Conservation (phyloP, 75 land plant genomes). For the Cunninghamia lanceolata region DNA sequence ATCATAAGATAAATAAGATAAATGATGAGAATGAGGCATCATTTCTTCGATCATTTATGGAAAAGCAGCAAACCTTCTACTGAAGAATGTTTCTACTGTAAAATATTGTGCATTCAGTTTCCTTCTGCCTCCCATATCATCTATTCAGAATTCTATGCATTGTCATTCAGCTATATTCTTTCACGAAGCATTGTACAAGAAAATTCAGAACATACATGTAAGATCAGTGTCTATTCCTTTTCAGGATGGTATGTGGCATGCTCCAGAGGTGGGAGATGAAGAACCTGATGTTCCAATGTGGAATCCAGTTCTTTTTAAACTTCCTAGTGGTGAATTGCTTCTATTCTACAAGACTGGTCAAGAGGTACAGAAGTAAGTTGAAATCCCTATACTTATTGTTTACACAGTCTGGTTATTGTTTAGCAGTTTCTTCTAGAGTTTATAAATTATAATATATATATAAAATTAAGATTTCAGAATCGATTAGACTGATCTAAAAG, state of each 20-base stretch:
- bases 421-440: not conserved
- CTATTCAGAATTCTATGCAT: not conserved
- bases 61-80: not conserved
- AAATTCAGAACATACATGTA: not conserved
- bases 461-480: not conserved
- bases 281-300: constrained; percentile 88
- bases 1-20: too few relatives aligned
- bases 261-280: constrained; percentile 70
- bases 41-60: not conserved
- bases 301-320: constrained; percentile 94
- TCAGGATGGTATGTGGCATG: constrained; percentile 76
- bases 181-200: not conserved
- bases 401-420: not conserved
- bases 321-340: constrained; percentile 77
- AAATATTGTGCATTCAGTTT: not conserved
- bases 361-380: constrained; percentile 89
- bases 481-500: not conserved
- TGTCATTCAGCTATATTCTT: not conserved
- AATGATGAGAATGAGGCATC: not conserved
- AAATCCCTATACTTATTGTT: not conserved
- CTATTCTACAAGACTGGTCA: constrained; percentile 94
- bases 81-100: not conserved
- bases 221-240: not conserved
- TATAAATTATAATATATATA: not conserved
- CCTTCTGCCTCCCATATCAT: not conserved